Evolutionary conservation across 2,329 filamentous ascomycete genomes (phyloP), one percentile per base, ranked within the genome.

Genomic region (Cladorrhinum sp.): DNA sequence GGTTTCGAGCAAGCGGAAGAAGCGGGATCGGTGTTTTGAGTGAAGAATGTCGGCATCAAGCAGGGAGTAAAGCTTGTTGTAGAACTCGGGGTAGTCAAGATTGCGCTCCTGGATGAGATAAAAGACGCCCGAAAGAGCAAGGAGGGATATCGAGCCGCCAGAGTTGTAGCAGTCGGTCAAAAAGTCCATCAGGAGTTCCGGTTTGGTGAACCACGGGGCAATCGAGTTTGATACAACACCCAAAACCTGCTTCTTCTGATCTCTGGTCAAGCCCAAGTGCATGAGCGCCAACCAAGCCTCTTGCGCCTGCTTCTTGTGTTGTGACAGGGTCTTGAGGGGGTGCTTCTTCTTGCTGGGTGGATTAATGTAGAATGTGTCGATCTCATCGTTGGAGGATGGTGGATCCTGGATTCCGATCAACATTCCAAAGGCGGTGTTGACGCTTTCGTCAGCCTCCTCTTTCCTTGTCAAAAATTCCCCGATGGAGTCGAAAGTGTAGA

Each of bases 21-120:
- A 97, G 60, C 89, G 87, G 20, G 93, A 96, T 56, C 95, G 88
- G 77, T 99, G 90, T 75, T 95, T 96, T 20, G 93, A 96, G 78
- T 99, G 93, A 52, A 99, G 80, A 8, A 98, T 84, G 54, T 91
- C 86, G 39, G 87, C 83, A 75, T 98, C 91, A 2, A 99, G 83
- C 1, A 99, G 82, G 9, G 92, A 96, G 78, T 99, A 99, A 2
- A 99, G 86, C 74, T 97, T 98, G 57, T 82, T 77, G 77, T 96
- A 99, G 77, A 99, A 99, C 30, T 88, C 88, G 1, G 93, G 92
- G 73, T 99, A 99, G 76, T 99, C 95, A 62, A 99, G 82, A 73
- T 99, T 99, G 72, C 91, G 91, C 72, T 95, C 86, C 66, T 91
- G 88, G 68, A 99, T 98, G 57, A 99, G 84, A 73, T 96, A 95